Evolutionary conservation across 2,329 filamentous ascomycete genomes (phyloP).

Genomic region (Fusarium pininemorale): DNA sequence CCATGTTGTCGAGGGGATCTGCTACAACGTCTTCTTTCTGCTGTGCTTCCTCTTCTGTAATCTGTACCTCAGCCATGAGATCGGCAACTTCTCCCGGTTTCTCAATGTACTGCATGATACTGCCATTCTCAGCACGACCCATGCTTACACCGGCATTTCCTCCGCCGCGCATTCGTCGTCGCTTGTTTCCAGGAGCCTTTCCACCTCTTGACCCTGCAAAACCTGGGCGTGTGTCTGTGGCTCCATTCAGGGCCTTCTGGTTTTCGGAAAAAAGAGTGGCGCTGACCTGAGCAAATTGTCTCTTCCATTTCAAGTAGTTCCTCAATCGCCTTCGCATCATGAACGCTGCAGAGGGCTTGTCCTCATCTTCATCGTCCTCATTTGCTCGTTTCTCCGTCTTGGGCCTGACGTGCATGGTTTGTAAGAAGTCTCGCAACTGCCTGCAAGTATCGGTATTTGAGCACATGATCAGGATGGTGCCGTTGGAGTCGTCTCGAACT

Average conservation of each 20-base stretch:
- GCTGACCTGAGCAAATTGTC: constrained; percentile 86
- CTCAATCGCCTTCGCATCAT: constrained; percentile 92
- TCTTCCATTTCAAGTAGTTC: constrained; percentile 90
- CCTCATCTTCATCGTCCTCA: constrained; percentile 57
- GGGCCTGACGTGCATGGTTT: constrained; percentile 83
- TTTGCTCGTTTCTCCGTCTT: constrained; percentile 57
- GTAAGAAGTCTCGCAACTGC: constrained; percentile 89
- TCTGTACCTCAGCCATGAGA: constrained; percentile 82
- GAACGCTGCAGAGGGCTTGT: constrained; percentile 77
- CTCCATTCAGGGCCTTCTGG: constrained; percentile 76
- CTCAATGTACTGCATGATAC: constrained; percentile 81
- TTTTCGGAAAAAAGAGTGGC: constrained; percentile 81
- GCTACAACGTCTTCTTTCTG: constrained; percentile 78
- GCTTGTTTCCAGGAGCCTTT: constrained; percentile 79
- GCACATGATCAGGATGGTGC: constrained; percentile 96
- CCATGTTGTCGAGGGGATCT: constrained; percentile 89
- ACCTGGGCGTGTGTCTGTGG: constrained; percentile 64
- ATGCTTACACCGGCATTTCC: constrained; percentile 66
- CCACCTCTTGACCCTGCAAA: constrained; percentile 63
- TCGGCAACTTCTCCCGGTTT: constrained; percentile 83
- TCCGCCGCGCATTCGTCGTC: constrained; percentile 84
- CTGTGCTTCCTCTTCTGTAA: constrained; percentile 78
- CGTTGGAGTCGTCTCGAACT: constrained; percentile 83
- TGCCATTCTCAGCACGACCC: constrained; percentile 75
- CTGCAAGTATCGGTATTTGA: constrained; percentile 85